Evolutionary conservation across 176 grass and related monocot genomes (phyloP).

Genomic region (Eremochloa ophiuroides): DNA sequence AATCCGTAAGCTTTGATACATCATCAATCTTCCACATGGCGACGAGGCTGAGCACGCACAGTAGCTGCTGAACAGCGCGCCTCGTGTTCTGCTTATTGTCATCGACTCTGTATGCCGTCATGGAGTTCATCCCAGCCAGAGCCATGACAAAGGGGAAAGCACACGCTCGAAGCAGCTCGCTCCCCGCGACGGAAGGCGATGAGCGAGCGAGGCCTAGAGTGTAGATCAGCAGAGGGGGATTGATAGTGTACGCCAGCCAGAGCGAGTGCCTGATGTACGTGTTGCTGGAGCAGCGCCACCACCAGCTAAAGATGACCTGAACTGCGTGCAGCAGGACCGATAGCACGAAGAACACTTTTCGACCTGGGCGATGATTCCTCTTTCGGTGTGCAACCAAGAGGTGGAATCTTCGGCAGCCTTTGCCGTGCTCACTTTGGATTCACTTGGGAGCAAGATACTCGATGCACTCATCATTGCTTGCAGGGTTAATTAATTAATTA

Average conservation of each 20-base stretch:
- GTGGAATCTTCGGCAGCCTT: neutral
- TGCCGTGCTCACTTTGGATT: neutral
- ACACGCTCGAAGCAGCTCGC: neutral
- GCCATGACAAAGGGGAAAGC: neutral
- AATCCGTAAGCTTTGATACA: neutral
- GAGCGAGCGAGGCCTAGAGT: neutral
- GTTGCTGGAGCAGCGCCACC: neutral
- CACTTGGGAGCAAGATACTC: neutral
- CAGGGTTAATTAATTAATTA: too few relatives aligned
- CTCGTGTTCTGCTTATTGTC: neutral
- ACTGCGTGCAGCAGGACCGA: neutral
- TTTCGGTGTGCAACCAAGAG: neutral
- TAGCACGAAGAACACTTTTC: neutral
- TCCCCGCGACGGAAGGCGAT: accelerated
- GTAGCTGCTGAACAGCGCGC: neutral
- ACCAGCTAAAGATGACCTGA: neutral
- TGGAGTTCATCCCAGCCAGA: neutral
- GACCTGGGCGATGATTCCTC: neutral
- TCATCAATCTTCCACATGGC: neutral
- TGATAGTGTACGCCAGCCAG: neutral
- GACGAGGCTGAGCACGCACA: neutral
- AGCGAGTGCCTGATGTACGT: neutral
- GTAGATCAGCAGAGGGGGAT: neutral
- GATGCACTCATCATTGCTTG: too few relatives aligned
- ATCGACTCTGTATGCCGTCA: neutral